phyloP scores from a whole-genome alignment of 768 basidiomycete genomes.

The Podaxis carcinomalis region DNA sequence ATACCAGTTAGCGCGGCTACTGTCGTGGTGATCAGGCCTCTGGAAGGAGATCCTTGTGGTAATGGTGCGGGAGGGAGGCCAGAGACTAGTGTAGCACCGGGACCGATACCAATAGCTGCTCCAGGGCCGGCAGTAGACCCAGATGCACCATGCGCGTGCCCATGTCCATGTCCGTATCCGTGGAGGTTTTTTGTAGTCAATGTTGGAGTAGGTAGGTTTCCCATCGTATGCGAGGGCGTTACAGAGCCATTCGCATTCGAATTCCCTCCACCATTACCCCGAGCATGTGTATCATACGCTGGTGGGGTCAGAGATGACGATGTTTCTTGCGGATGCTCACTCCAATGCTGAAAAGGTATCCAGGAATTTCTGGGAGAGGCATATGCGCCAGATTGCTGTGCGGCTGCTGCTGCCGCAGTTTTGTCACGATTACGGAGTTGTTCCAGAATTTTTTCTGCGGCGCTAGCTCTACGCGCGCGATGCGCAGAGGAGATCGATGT shows the following conservation, averaged over 20 bases:
- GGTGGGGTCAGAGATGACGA: conserved; percentile 2
- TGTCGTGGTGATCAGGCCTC: not conserved
- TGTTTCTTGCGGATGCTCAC: conserved; percentile 13
- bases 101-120: not conserved
- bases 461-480: conserved; percentile 52
- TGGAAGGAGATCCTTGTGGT: not conserved
- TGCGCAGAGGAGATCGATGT: conserved; percentile 29
- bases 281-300: conserved; percentile 15
- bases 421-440: conserved; percentile 56
- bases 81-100: not conserved
- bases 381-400: not conserved
- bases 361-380: conserved; percentile 36
- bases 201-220: not conserved
- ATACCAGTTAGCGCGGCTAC: conserved; percentile 2
- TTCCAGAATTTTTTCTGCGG: conserved; percentile 66
- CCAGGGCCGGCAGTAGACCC: not conserved
- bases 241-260: not conserved
- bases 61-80: not conserved
- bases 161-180: not conserved
- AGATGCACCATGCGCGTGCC: not conserved
- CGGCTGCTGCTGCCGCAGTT: conserved; percentile 21
- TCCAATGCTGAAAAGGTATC: conserved; percentile 35
- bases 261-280: not conserved
- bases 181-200: not conserved
- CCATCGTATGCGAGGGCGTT: not conserved